Base-by-base conservation (phyloP, 371 early-diverging fungal species). In the Zopfochytrium polystomum region DNA sequence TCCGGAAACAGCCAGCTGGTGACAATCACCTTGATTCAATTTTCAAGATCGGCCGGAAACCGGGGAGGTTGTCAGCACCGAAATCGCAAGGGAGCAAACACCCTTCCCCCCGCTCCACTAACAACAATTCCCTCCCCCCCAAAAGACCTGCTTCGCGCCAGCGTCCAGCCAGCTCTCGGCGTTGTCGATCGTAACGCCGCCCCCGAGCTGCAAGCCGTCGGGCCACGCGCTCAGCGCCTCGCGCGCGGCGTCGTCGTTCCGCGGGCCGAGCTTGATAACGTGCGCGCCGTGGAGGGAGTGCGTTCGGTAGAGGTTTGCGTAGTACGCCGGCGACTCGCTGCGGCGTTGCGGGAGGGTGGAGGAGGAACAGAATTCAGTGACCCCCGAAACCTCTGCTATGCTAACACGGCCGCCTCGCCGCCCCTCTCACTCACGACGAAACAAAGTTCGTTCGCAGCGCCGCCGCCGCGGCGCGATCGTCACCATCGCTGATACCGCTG, bases 1-100 rank as follows among this genome's bases (percentile, higher is more conserved):
- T 83, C 71, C 0, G 92, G 92, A 63, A 96, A 98, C 42, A 96
- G 79, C 76, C 89, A 93, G 56, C 91, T 91, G 3, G 98, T 96
- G 3, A 98, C 92, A 69, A 96, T 96, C 23, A 98, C 91, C 85
- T 86, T 59, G n/a, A n/a, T n/a, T n/a, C n/a, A n/a, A n/a, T n/a
- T n/a, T n/a, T n/a, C n/a, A n/a, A n/a, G n/a, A n/a, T n/a, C n/a
- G n/a, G n/a, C n/a, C n/a, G n/a, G n/a, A n/a, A n/a, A 38, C 26
- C 30, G 26, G 25, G 25, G 30, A 18, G 22, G 35, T 52, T 34
- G 15, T 33, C 52, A 38, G n/a, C 11, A 38, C 42, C 9, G 9
- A 38, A 22, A 62, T 29, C 11, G 26, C 35, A 43, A n/a, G 27
- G 25, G 23, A 32, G 38, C 54, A 9, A n/a, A 30, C 55, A 25